Conservation (phyloP, 2,329 filamentous ascomycete species). For the Pseudocercospora macadamiae region DNA sequence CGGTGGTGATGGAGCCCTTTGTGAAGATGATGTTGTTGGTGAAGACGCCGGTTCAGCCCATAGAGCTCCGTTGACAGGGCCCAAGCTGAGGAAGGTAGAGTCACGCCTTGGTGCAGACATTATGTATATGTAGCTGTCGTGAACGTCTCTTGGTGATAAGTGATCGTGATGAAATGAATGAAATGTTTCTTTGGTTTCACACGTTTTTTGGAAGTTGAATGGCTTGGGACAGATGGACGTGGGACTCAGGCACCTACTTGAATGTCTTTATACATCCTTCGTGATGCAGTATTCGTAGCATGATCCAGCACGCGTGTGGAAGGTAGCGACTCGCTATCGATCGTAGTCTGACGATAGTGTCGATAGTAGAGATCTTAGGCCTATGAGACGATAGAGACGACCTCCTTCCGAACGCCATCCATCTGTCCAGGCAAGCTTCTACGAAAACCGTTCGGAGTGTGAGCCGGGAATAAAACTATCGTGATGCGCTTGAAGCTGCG, state of each 20-base stretch:
- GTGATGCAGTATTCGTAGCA: conserved; percentile 2
- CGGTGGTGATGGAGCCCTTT: conserved; percentile 1
- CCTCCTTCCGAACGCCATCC: conserved; percentile 23
- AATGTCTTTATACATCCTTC: neutral
- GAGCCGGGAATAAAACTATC: conserved; percentile 22
- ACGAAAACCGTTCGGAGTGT: conserved; percentile 24
- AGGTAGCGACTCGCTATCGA: neutral
- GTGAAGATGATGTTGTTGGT: conserved; percentile 7
- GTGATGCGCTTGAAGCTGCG: conserved; percentile 8
- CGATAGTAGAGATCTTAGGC: conserved; percentile 7
- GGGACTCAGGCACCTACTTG: conserved; percentile 10
- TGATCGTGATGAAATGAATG: neutral
- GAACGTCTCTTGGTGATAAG: no score
- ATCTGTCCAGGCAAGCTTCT: conserved; percentile 16
- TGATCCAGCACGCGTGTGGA: conserved; percentile 4
- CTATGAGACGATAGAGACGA: conserved; percentile 20
- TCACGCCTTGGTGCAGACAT: conserved; percentile 22
- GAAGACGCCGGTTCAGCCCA: conserved; percentile 19
- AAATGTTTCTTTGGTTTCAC: neutral
- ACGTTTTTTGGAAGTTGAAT: neutral
- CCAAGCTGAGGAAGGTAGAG: conserved; percentile 28
- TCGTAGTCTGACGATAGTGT: conserved; percentile 4
- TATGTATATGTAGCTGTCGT: neutral
- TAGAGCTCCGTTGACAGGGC: conserved; percentile 22
- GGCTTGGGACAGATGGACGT: neutral